These are phyloP conservation scores for Yueomyces sp. DNA, from an alignment of 805 yeast species.

Conservation along the genomic window DNA sequence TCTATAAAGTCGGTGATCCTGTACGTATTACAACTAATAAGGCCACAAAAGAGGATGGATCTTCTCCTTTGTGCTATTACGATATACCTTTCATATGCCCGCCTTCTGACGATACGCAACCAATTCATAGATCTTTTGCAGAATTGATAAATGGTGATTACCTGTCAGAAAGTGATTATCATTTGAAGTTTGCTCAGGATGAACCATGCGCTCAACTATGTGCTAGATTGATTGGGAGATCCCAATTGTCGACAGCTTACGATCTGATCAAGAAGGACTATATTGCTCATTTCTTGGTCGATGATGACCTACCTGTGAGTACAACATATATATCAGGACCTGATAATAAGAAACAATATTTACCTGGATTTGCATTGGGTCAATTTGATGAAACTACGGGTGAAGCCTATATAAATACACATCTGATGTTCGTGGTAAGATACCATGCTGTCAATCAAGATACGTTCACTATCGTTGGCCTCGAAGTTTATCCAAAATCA, in stretches of 20 bases:
- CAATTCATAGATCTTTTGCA: slow-evolving; percentile 56
- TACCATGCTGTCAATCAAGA: slow-evolving; percentile 40
- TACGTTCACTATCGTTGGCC: slow-evolving; percentile 61
- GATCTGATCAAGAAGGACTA: slow-evolving; percentile 55
- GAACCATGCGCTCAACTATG: slow-evolving; percentile 55
- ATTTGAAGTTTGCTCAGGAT: slow-evolving; percentile 51
- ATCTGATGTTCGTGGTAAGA: slow-evolving; percentile 67
- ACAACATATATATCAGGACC: slow-evolving; percentile 59
- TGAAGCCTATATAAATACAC: slow-evolving; percentile 60
- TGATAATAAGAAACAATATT: slow-evolving; percentile 53
- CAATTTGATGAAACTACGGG: slow-evolving; percentile 37
- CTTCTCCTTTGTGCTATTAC: slow-evolving; percentile 57
- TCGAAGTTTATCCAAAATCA: slow-evolving; percentile 80
- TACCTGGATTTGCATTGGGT: slow-evolving; percentile 81
- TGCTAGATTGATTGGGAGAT: slow-evolving; percentile 42
- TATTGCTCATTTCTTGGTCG: slow-evolving; percentile 72
- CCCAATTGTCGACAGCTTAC: slow-evolving; percentile 41
- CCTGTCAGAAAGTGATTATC: slow-evolving; percentile 60
- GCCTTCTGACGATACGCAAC: slow-evolving; percentile 37
- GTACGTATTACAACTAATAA: slow-evolving; percentile 66
- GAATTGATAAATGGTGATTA: slow-evolving; percentile 75
- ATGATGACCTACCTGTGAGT: slow-evolving; percentile 70
- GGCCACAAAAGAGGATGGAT: slow-evolving; percentile 20
- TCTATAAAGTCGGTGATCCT: slow-evolving; percentile 37
- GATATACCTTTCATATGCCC: slow-evolving; percentile 76